phyloP scores from a whole-genome alignment of 805 yeast genomes.

The Vanderwaltozyma tropicalis region DNA sequence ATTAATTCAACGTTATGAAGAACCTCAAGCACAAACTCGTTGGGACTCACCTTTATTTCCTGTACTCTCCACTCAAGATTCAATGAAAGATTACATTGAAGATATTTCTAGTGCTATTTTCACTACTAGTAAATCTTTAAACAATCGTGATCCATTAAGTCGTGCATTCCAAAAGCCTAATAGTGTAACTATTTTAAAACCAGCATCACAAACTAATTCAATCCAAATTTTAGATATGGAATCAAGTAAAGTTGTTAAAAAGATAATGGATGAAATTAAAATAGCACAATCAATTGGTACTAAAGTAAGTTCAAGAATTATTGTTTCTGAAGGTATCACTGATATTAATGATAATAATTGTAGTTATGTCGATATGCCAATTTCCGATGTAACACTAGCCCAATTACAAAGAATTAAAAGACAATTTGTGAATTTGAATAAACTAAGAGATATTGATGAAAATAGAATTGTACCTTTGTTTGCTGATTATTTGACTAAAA shows the following conservation, averaged over 20 bases:
- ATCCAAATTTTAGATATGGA: constrained; percentile 65
- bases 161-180: constrained; percentile 61
- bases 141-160: constrained; percentile 34
- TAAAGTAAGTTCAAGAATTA: constrained; percentile 37
- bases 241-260: constrained; percentile 55
- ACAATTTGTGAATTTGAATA: constrained; percentile 70
- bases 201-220: constrained; percentile 68
- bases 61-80: constrained; percentile 33
- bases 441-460: constrained; percentile 62
- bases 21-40: constrained; percentile 72
- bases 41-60: constrained; percentile 94
- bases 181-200: constrained; percentile 72
- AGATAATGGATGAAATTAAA: constrained; percentile 42
- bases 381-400: constrained; percentile 45
- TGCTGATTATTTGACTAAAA: constrained; percentile 64
- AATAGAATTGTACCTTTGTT: constrained; percentile 63
- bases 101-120: constrained; percentile 58
- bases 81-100: constrained; percentile 45
- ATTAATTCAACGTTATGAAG: constrained; percentile 79
- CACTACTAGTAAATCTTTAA: constrained; percentile 7
- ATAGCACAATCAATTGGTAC: constrained; percentile 33
- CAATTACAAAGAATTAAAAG: constrained; percentile 78
- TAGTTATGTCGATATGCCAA: constrained; percentile 51
- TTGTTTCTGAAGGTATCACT: constrained; percentile 31
- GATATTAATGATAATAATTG: constrained; percentile 32